Evolutionary conservation across 1,284 basidiomycete species (phyloP).

Genomic region (Tilletia horrida): DNA sequence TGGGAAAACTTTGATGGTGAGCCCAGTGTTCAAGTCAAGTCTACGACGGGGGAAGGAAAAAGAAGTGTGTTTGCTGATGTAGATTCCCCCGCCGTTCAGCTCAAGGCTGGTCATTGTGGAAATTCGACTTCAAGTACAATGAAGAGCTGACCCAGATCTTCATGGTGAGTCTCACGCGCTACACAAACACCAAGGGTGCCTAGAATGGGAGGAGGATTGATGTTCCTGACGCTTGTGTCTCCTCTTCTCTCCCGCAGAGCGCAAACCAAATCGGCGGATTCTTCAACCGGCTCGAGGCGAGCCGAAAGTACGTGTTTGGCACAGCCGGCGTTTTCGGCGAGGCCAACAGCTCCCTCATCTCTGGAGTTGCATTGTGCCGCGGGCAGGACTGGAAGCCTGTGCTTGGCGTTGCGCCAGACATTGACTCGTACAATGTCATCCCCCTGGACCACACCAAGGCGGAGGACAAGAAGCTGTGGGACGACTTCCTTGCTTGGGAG

Average conservation of each 20-base stretch:
- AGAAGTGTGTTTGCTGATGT: neutral
- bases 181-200: too few relatives aligned
- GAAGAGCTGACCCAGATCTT: conserved; percentile 76
- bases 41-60: neutral
- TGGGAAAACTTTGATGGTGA: conserved; percentile 70
- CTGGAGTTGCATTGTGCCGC: conserved; percentile 75
- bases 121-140: conserved; percentile 95
- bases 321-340: conserved; percentile 85
- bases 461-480: conserved; percentile 55
- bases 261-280: conserved; percentile 80
- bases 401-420: conserved; percentile 71
- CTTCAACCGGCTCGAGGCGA: conserved; percentile 74
- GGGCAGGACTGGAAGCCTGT: conserved; percentile 61
- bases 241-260: conserved; percentile 64
- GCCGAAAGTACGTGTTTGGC: conserved; percentile 69
- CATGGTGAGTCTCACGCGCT: conserved; percentile 25
- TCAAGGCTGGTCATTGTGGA: conserved; percentile 86
- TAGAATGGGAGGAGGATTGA: too few relatives aligned
- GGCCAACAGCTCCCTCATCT: conserved; percentile 63
- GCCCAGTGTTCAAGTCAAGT: neutral
- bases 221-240: too few relatives aligned
- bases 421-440: conserved; percentile 80
- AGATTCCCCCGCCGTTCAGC: too few relatives aligned
- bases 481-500: conserved; percentile 55
- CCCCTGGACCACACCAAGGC: conserved; percentile 56